phyloP scores from a whole-genome alignment of 768 basidiomycete species.

The Pisolithus microcarpus region DNA sequence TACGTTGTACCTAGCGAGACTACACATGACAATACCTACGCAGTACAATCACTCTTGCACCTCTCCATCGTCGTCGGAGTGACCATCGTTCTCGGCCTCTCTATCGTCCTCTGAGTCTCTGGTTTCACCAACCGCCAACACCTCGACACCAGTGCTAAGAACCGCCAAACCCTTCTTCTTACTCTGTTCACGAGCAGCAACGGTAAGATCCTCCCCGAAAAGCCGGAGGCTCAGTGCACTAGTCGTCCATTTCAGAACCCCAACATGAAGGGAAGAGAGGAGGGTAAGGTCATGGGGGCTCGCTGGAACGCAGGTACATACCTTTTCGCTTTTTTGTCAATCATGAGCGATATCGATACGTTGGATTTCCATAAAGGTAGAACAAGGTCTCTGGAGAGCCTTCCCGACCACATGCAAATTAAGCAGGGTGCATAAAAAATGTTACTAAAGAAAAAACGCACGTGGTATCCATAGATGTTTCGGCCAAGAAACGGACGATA shows the following conservation, averaged over 20 bases:
- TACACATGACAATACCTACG: neutral
- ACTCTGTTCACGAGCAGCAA: constrained; percentile 32
- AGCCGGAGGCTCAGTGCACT: constrained; percentile 85
- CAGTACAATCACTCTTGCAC: constrained; percentile 8
- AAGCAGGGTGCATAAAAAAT: neutral
- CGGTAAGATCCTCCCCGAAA: constrained; percentile 74
- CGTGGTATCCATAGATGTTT: constrained; percentile 45
- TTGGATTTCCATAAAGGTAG: constrained; percentile 96
- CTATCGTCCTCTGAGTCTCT: constrained; percentile 1
- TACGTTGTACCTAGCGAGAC: constrained; percentile 1
- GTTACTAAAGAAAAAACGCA: constrained; percentile 30
- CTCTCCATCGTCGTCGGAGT: constrained; percentile 7
- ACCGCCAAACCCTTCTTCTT: constrained; percentile 13
- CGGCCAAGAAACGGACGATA: constrained; percentile 60
- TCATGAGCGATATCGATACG: constrained; percentile 82
- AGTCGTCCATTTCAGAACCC: neutral
- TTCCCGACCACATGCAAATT: constrained; percentile 19
- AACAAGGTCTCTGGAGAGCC: constrained; percentile 71
- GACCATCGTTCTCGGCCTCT: neutral
- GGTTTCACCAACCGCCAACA: neutral
- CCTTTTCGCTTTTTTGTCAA: constrained; percentile 97
- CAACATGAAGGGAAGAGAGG: neutral
- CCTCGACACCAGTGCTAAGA: neutral
- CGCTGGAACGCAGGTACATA: constrained; percentile 23
- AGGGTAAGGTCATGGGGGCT: neutral